Evolutionary conservation across 108 stramenopile genomes (phyloP), one percentile per base, ranked within the genome.

Genomic region (Chaetoceros tenuissimus): DNA sequence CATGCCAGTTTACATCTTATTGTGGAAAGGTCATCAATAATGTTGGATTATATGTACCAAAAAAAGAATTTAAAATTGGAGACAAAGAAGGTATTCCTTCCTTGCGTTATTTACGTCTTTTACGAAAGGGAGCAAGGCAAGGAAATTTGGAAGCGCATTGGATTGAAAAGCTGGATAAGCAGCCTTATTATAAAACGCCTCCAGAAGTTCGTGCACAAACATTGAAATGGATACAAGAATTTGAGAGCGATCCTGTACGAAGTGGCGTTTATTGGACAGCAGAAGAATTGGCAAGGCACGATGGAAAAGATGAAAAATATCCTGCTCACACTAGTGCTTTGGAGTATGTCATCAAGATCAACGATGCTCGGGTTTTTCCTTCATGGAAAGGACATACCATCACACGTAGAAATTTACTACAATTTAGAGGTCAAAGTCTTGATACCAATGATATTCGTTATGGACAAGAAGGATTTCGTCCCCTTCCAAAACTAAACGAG

Each of bases 361-460:
- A 52, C 30, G 27, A 62, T 3, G 46, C 20, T 19, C 24, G 49
- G 60, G 30, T 62, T 18, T 62, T 62, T 52, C 21, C 48, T 30
- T 52, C 51, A 10, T 62, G 60, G 60, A 62, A 62, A 23, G 60
- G 60, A 24, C 60, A 62, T n/a, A n/a, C n/a, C n/a, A n/a, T n/a
- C n/a, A n/a, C n/a, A n/a, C n/a, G n/a, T n/a, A n/a, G n/a, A n/a
- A n/a, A n/a, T n/a, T n/a, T n/a, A n/a, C n/a, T n/a, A n/a, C n/a
- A n/a, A n/a, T n/a, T n/a, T n/a, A n/a, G n/a, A n/a, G n/a, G n/a
- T n/a, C n/a, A n/a, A n/a, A n/a, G n/a, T n/a, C n/a, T n/a, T n/a
- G n/a, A n/a, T n/a, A n/a, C n/a, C n/a, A n/a, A n/a, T n/a, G n/a
- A n/a, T n/a, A n/a, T n/a, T n/a, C n/a, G n/a, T n/a, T n/a, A n/a